These are phyloP conservation scores for Aspergillus chevalieri DNA, from an alignment of 2,329 filamentous ascomycete species.

Conservation along the genomic window DNA sequence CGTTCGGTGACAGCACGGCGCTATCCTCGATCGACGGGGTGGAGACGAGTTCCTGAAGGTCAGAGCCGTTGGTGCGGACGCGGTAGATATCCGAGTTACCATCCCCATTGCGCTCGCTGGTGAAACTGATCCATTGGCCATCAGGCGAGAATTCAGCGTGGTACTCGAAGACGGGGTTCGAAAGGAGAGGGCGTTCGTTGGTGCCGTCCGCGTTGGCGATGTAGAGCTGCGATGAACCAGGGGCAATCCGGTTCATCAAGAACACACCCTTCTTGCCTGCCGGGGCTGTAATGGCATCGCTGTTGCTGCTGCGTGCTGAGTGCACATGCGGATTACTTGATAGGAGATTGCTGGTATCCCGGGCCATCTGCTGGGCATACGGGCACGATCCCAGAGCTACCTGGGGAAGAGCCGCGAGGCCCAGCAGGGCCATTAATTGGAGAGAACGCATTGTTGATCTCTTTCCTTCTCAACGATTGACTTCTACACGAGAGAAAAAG, in stretches of 20 bases:
- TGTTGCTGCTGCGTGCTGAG: background rate
- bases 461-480: background rate
- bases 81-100: slow-evolving; percentile 40
- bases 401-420: background rate
- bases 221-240: slow-evolving; percentile 19
- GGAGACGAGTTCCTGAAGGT: slow-evolving; percentile 27
- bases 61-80: slow-evolving; percentile 29
- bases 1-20: slow-evolving; percentile 34
- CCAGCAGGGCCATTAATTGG: background rate
- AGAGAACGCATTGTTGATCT: background rate
- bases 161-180: slow-evolving; percentile 32
- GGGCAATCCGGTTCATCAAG: slow-evolving; percentile 33
- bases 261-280: slow-evolving; percentile 18
- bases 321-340: background rate
- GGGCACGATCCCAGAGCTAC: background rate
- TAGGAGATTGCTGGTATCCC: background rate
- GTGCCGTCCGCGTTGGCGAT: slow-evolving; percentile 37
- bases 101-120: slow-evolving; percentile 34
- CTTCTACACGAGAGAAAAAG: background rate
- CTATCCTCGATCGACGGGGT: slow-evolving; percentile 35
- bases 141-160: slow-evolving; percentile 36
- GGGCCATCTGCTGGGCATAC: background rate
- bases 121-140: slow-evolving; percentile 38
- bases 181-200: slow-evolving; percentile 30
- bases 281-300: background rate